phyloP scores from a whole-genome alignment of 768 basidiomycete genomes.

The Butyriboletus loyo region DNA sequence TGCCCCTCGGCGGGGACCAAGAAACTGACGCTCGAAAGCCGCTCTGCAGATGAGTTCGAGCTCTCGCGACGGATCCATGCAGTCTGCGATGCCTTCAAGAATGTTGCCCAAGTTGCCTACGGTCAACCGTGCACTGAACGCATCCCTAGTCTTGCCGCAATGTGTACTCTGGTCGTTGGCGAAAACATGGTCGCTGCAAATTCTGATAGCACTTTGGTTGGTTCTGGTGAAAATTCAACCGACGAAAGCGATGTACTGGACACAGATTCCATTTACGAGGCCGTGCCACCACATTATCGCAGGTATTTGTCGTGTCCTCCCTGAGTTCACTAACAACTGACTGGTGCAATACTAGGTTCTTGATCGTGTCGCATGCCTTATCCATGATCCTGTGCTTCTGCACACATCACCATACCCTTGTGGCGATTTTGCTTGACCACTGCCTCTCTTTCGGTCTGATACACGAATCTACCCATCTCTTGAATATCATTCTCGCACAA shows the following conservation, averaged over 20 bases:
- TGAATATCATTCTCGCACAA: constrained; percentile 40
- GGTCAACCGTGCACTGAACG: constrained; percentile 14
- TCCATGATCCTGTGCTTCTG: constrained; percentile 45
- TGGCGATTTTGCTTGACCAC: constrained; percentile 50
- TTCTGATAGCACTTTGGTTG: constrained; percentile 9
- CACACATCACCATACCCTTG: constrained; percentile 46
- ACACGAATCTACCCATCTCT: constrained; percentile 42
- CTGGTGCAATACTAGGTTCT: constrained; percentile 34
- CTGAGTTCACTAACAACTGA: constrained; percentile 9
- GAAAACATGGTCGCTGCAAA: constrained; percentile 35
- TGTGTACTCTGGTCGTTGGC: constrained; percentile 51
- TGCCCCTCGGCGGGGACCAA: constrained; percentile 35
- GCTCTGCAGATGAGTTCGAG: constrained; percentile 36
- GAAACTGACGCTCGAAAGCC: constrained; percentile 35
- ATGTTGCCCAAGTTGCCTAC: constrained; percentile 42
- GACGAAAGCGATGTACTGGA: constrained; percentile 27
- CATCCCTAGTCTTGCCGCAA: constrained; percentile 39
- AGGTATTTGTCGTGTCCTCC: constrained; percentile 35
- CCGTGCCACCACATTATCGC: constrained; percentile 50
- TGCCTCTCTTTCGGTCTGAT: constrained; percentile 42
- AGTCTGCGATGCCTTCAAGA: constrained; percentile 54
- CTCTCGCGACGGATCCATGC: constrained; percentile 49
- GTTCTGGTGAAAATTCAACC: constrained; percentile 21
- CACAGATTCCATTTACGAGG: constrained; percentile 46
- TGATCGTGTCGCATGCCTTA: constrained; percentile 52